phyloP scores from a whole-genome alignment of 2,329 filamentous ascomycete genomes.

The Phyllosticta citriasiana region DNA sequence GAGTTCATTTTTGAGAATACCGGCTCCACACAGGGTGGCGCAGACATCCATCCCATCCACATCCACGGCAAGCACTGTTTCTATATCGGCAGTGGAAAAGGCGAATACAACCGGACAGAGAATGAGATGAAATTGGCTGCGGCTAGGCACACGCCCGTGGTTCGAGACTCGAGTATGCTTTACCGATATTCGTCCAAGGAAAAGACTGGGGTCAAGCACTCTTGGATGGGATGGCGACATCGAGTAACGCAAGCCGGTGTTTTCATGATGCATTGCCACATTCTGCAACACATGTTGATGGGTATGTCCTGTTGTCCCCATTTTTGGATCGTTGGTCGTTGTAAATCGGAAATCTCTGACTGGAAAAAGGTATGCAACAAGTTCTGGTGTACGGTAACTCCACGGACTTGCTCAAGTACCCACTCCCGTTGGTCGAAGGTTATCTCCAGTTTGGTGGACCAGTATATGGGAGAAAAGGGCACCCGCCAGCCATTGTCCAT shows the following conservation, averaged over 20 bases:
- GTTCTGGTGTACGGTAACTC: slow-evolving; percentile 39
- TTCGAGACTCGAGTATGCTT: slow-evolving; percentile 43
- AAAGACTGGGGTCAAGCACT: slow-evolving; percentile 32
- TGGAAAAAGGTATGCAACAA: slow-evolving; percentile 30
- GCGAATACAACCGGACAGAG: slow-evolving; percentile 40
- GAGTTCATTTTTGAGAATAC: slow-evolving; percentile 43
- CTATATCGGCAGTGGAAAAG: slow-evolving; percentile 45
- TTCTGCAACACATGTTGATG: slow-evolving; percentile 50
- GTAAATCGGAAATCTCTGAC: background rate
- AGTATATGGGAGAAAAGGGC: slow-evolving; percentile 28
- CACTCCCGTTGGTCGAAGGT: slow-evolving; percentile 27
- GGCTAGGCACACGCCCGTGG: slow-evolving; percentile 28
- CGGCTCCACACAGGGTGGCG: slow-evolving; percentile 13
- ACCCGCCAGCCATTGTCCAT: slow-evolving; percentile 12
- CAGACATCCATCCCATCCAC: slow-evolving; percentile 43
- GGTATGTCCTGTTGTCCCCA: slow-evolving; percentile 18
- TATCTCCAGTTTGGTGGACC: slow-evolving; percentile 37
- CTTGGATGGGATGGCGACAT: slow-evolving; percentile 54
- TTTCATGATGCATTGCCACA: slow-evolving; percentile 55
- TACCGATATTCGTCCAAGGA: slow-evolving; percentile 42
- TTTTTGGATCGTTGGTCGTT: background rate
- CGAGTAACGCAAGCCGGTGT: slow-evolving; percentile 43
- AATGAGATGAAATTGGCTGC: slow-evolving; percentile 36
- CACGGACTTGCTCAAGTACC: slow-evolving; percentile 27
- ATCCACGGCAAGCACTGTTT: slow-evolving; percentile 45